Percentiles rank a stretch among this genome's conserved stretches.
phyloP scores from a whole-genome alignment of 2,329 filamentous ascomycete species.

The Escovopsis weberi region DNA sequence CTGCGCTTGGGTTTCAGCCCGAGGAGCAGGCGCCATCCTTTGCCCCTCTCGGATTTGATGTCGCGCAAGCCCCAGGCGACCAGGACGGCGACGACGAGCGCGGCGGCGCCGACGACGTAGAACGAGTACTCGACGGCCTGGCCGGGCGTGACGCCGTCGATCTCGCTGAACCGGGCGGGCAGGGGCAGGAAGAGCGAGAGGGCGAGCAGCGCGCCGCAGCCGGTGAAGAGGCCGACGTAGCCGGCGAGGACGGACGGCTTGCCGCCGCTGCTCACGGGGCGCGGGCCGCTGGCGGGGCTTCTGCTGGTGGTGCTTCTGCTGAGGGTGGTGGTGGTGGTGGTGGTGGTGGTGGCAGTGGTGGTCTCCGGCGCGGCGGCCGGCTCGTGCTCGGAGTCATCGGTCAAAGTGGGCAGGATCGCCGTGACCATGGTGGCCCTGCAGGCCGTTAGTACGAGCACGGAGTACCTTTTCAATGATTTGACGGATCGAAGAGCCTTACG shows the following conservation, averaged over 20 bases:
- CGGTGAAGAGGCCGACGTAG: conserved; percentile 82
- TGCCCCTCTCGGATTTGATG: conserved; percentile 59
- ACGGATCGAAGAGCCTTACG: conserved; percentile 34
- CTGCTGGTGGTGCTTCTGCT: conserved; percentile 17
- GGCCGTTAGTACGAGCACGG: background rate
- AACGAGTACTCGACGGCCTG: conserved; percentile 72
- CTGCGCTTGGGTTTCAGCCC: conserved; percentile 17
- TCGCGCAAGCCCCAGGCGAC: conserved; percentile 66
- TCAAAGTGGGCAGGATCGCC: conserved; percentile 67
- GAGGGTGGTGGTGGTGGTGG: too few species aligned
- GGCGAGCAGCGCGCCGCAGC: conserved; percentile 78
- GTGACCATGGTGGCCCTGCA: conserved; percentile 83
- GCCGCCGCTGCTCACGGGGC: conserved; percentile 16
- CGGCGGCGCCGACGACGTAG: conserved; percentile 65
- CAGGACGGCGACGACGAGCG: conserved; percentile 56
- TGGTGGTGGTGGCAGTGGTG: conserved; percentile 19
- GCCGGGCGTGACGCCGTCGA: conserved; percentile 55
- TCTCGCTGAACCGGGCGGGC: conserved; percentile 61
- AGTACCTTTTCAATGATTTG: background rate
- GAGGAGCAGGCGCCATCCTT: conserved; percentile 51
- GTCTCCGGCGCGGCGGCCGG: conserved; percentile 58
- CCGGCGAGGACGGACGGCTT: conserved; percentile 58
- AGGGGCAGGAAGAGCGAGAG: conserved; percentile 73
- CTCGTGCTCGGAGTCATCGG: conserved; percentile 54
- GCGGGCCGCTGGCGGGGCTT: conserved; percentile 8